Evolutionary conservation across 2,329 filamentous ascomycete genomes (phyloP).

Genomic region (Aspergillus latus): DNA sequence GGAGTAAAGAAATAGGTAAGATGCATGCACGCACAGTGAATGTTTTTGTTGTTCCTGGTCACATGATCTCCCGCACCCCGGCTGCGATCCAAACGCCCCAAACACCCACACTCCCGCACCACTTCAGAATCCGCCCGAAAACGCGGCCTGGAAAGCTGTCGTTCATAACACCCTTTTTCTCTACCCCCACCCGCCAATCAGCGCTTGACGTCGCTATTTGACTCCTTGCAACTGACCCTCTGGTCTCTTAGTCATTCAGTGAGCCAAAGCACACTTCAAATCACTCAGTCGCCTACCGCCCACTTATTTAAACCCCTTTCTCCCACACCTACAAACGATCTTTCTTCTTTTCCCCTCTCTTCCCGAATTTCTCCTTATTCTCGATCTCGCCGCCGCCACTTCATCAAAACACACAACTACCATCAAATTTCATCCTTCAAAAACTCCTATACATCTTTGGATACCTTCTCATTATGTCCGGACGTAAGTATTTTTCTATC

Average conservation of each 20-base stretch:
- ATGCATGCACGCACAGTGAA: neutral
- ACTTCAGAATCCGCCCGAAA: conserved; percentile 19
- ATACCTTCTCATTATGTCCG: conserved; percentile 37
- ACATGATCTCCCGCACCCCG: conserved; percentile 1
- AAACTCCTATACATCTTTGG: conserved; percentile 8
- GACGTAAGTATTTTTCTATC: conserved; percentile 38
- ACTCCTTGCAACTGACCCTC: conserved; percentile 18
- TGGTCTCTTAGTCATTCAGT: conserved; percentile 30
- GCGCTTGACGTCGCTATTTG: conserved; percentile 24
- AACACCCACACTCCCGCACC: conserved; percentile 2
- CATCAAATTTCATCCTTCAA: conserved; percentile 17
- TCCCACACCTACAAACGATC: conserved; percentile 17
- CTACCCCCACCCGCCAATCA: conserved; percentile 36
- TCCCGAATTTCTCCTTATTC: conserved; percentile 16
- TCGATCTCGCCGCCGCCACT: conserved; percentile 15
- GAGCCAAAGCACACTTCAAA: conserved; percentile 11
- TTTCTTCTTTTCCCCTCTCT: conserved; percentile 20
- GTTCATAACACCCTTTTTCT: conserved; percentile 42
- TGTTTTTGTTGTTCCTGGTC: neutral
- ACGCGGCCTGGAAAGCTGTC: conserved; percentile 37
- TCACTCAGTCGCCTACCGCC: conserved; percentile 25
- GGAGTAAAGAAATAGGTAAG: neutral
- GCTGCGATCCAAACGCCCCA: neutral
- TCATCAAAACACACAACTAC: conserved; percentile 18
- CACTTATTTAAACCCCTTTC: conserved; percentile 33